Percentiles rank a stretch among this genome's conserved stretches.
phyloP scores from a whole-genome alignment of 805 yeast genomes.

The Kuraishia piskuri region DNA sequence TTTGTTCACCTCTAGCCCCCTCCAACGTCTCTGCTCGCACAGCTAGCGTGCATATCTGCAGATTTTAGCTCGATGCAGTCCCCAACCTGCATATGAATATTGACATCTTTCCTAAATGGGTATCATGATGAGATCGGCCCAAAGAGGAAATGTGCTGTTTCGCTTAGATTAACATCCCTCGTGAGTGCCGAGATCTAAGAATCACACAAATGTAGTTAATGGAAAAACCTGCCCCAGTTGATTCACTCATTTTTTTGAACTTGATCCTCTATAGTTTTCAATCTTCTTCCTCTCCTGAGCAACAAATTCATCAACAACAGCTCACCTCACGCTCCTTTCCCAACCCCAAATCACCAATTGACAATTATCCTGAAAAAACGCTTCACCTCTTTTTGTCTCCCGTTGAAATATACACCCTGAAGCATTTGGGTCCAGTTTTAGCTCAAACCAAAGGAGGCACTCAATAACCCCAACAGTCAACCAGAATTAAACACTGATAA shows the following conservation, averaged over 20 bases:
- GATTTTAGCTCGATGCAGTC: not conserved
- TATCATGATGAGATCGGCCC: not conserved
- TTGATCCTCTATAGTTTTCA: not conserved
- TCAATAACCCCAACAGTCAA: not conserved
- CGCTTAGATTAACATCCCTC: not conserved
- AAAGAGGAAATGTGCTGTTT: not conserved
- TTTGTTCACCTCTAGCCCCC: not conserved
- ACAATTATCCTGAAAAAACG: not conserved
- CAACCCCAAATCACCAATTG: not conserved
- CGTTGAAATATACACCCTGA: not conserved
- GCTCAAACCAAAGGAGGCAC: not conserved
- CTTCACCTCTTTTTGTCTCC: not conserved
- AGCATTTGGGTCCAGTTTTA: not conserved
- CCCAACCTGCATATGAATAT: not conserved
- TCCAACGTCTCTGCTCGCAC: not conserved
- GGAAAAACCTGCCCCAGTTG: not conserved
- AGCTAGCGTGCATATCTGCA: not conserved
- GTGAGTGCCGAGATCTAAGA: not conserved
- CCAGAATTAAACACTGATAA: not conserved
- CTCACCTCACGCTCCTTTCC: not conserved
- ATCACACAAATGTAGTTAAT: not conserved
- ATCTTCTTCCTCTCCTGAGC: not conserved
- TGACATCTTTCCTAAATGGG: not conserved
- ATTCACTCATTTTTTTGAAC: not conserved
- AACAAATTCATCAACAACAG: not conserved